Conservation (phyloP, 73 alveolate genomes). For the Uronychia setigera region DNA sequence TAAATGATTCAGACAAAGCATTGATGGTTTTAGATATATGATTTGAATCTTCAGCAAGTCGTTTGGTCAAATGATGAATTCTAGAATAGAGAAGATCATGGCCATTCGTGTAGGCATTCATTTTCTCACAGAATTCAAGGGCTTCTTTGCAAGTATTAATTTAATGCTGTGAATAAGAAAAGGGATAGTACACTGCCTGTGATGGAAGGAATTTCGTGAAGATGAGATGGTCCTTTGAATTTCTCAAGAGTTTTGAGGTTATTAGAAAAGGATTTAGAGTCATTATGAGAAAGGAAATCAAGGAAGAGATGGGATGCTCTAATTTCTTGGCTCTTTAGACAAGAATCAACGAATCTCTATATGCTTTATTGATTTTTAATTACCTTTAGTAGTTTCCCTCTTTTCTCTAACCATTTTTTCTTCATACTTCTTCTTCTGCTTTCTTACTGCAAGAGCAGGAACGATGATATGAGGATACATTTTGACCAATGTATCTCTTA, state of each 20-base stretch:
- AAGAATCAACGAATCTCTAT: not conserved
- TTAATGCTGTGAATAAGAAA: not conserved
- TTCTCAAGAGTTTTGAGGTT: slow-evolving; percentile 7
- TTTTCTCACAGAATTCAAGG: slow-evolving; percentile 1
- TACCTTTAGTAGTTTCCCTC: not conserved
- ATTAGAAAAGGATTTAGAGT: not conserved
- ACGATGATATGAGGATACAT: slow-evolving; percentile 3
- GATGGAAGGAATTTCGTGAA: not conserved
- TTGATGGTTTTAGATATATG: not conserved
- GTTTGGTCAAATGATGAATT: not conserved
- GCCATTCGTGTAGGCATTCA: not conserved
- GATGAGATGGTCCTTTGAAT: not conserved
- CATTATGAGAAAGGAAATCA: slow-evolving; percentile 1
- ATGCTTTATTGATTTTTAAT: not conserved
- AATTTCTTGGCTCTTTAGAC: not conserved
- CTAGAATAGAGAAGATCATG: not conserved
- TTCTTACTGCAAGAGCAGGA: slow-evolving; percentile 7
- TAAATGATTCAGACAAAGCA: not conserved
- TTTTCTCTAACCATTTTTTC: not conserved
- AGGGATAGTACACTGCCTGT: not conserved
- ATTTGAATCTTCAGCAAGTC: not conserved
- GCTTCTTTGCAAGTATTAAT: not conserved
- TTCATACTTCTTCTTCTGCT: slow-evolving; percentile 1
- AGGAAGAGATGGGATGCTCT: slow-evolving; percentile 2
- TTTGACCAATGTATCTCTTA: not conserved